These are phyloP conservation scores for Glutinoglossum americanum DNA, from an alignment of 495 filamentous ascomycete genomes.

Conservation along the genomic window DNA sequence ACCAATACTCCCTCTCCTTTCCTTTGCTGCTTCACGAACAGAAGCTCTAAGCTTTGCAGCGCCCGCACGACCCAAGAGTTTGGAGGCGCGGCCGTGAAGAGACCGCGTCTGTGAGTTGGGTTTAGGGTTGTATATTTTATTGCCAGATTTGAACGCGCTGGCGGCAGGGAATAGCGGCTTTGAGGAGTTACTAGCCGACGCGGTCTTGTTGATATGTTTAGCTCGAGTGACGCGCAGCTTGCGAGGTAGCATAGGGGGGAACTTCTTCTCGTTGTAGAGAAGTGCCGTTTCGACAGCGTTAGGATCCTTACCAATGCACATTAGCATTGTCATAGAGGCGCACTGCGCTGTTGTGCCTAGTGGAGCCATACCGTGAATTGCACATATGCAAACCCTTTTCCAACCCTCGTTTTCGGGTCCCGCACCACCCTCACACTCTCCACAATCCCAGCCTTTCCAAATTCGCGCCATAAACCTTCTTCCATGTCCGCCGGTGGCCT, in stretches of 20 bases:
- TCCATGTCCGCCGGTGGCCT: slow-evolving; percentile 71
- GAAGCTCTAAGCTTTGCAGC: slow-evolving; percentile 38
- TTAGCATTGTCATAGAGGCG: background rate
- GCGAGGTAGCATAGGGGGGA: slow-evolving; percentile 76
- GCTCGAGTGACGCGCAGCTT: slow-evolving; percentile 71
- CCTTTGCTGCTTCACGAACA: slow-evolving; percentile 11
- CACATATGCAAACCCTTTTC: slow-evolving; percentile 95
- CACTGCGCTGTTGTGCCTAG: background rate
- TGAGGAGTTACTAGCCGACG: slow-evolving; percentile 19
- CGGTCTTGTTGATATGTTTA: slow-evolving; percentile 47
- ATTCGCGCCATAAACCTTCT: slow-evolving; percentile 85
- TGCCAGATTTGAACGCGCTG: background rate
- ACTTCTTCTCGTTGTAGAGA: slow-evolving; percentile 70
- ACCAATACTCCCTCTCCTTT: slow-evolving; percentile 10
- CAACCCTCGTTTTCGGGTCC: slow-evolving; percentile 72
- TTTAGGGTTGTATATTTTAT: slow-evolving; percentile 36
- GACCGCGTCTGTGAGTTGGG: slow-evolving; percentile 45
- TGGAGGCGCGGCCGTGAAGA: slow-evolving; percentile 53
- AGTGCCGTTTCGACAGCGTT: slow-evolving; percentile 79
- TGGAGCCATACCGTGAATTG: slow-evolving; percentile 47
- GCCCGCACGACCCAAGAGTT: slow-evolving; percentile 62
- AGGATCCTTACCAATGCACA: slow-evolving; percentile 30
- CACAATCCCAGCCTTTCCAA: slow-evolving; percentile 56
- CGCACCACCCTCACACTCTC: slow-evolving; percentile 89
- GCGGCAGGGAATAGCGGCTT: slow-evolving; percentile 5